A percentile compares a stretch with the other conserved stretches of the same genome.
Conservation (phyloP, 495 filamentous ascomycete species). For the Penicillium soppii region DNA sequence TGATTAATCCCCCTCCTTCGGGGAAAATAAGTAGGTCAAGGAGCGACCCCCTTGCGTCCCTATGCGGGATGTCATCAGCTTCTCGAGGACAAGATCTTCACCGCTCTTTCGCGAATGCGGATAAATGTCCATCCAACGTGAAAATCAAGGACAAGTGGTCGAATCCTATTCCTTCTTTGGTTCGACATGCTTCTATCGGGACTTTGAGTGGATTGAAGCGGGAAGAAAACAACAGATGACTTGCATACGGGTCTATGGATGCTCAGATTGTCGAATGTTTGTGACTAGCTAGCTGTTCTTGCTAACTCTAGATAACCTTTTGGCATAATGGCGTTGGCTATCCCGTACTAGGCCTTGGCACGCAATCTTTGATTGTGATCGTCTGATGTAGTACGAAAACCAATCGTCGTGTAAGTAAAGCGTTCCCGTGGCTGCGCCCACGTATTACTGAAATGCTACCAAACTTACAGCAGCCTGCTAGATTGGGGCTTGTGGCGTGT, state of each 20-base stretch:
- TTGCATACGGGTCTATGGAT: neutral
- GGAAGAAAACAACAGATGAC: conserved; percentile 1
- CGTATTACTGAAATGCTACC: neutral
- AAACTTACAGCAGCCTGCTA: neutral
- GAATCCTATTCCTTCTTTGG: neutral
- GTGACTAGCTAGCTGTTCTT: neutral
- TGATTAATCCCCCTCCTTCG: neutral
- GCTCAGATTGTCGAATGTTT: neutral
- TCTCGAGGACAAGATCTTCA: conserved; percentile 9
- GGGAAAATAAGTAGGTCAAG: neutral
- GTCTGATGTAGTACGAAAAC: neutral
- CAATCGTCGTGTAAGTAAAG: neutral
- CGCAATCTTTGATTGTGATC: neutral
- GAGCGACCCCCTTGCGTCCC: conserved; percentile 19
- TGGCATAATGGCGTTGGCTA: neutral
- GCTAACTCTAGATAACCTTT: neutral
- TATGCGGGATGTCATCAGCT: conserved; percentile 25
- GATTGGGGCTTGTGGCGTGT: neutral
- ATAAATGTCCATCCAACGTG: neutral
- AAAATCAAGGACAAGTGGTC: neutral
- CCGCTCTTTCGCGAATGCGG: conserved; percentile 20
- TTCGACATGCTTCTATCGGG: neutral
- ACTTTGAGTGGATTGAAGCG: neutral
- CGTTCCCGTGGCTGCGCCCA: too few species aligned
- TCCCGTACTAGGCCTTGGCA: neutral